Evolutionary conservation across 305 asterid genomes (phyloP), one percentile per base, ranked within the genome.

Genomic region (Solanum hybrid): DNA sequence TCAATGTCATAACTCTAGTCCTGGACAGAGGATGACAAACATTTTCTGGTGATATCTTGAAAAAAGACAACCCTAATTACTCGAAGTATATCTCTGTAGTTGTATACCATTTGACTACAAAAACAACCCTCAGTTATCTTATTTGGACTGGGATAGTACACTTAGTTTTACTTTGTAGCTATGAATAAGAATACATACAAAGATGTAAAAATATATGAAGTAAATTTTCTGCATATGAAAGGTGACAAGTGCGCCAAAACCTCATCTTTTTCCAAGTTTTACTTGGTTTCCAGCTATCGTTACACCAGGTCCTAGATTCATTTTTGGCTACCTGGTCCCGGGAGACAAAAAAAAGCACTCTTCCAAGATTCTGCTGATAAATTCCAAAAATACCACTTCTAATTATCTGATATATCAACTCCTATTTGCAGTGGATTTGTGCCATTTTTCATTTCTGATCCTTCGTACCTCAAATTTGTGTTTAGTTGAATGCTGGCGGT

Each of bases 371-470:
- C 35, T 80, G n/a, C n/a, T 39, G 11, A 14, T 80, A 80, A 82
- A 9, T 84, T 28, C 40, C 87, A 51, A 84, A 84, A 20, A 2
- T 22, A 22, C 34, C 77, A 85, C 73, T 85, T 22, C 29, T 61
- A 85, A 13, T 85, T n/a, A 85, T 85, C 77, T 85, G n/a, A 57
- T 57, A 57, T 57, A 31, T 20, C 46, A 31, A 85, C 88, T 35
- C 42, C 88, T 61, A 61, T 85, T 20, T 85, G 88, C 77, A 57
- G 88, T 57, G 74, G 88, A 85, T 85, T 18, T 85, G 13, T 85
- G 33, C 88, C 31, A 33, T 85, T 31, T 85, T 51, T 51, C 34
- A n/a, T 61, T 13, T 61, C 51, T 85, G 33, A 85, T 85, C 88
- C 51, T 61, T 22, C 0, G n/a, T 85, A 61, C 77, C 51, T 85